Conservation (phyloP, 2,329 filamentous ascomycete genomes). For the Elsinoe batatas region DNA sequence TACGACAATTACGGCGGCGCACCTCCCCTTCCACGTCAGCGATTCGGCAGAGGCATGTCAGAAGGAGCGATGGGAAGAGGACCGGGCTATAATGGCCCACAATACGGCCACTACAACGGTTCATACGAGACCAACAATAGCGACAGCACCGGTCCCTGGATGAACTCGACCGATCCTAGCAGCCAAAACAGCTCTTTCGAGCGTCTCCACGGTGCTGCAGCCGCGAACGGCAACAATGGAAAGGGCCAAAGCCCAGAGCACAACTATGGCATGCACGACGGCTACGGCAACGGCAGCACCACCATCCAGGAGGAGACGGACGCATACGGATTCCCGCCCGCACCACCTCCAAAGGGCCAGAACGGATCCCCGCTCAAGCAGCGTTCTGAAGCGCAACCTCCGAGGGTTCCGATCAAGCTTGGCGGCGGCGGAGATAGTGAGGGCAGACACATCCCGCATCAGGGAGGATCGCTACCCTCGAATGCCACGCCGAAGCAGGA, state of each 20-base stretch:
- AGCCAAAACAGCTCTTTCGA: slow-evolving; percentile 91
- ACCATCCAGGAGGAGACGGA: slow-evolving; percentile 30
- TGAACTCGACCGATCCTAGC: slow-evolving; percentile 80
- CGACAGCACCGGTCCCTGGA: slow-evolving; percentile 59
- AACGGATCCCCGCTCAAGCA: not conserved
- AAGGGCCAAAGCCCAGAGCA: slow-evolving; percentile 33
- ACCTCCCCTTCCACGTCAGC: slow-evolving; percentile 30
- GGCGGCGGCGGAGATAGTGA: slow-evolving; percentile 12
- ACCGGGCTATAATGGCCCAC: slow-evolving; percentile 27
- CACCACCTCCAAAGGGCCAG: not conserved
- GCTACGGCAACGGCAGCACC: slow-evolving; percentile 15
- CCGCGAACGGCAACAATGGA: slow-evolving; percentile 14
- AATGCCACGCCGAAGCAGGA: slow-evolving; percentile 35
- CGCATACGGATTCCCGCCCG: slow-evolving; percentile 14
- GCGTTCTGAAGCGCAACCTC: slow-evolving; percentile 13
- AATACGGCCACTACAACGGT: slow-evolving; percentile 64
- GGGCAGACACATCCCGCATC: slow-evolving; percentile 11
- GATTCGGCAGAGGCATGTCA: slow-evolving; percentile 32
- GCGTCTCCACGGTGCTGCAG: slow-evolving; percentile 42
- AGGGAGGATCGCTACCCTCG: slow-evolving; percentile 18
- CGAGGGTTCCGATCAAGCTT: slow-evolving; percentile 18
- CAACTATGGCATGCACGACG: slow-evolving; percentile 31
- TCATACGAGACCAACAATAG: slow-evolving; percentile 73
- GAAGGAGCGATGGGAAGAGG: slow-evolving; percentile 33
- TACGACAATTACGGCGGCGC: slow-evolving; percentile 23